Evolutionary conservation across 768 basidiomycete genomes (phyloP).

Genomic region (Jaapia argillacea): DNA sequence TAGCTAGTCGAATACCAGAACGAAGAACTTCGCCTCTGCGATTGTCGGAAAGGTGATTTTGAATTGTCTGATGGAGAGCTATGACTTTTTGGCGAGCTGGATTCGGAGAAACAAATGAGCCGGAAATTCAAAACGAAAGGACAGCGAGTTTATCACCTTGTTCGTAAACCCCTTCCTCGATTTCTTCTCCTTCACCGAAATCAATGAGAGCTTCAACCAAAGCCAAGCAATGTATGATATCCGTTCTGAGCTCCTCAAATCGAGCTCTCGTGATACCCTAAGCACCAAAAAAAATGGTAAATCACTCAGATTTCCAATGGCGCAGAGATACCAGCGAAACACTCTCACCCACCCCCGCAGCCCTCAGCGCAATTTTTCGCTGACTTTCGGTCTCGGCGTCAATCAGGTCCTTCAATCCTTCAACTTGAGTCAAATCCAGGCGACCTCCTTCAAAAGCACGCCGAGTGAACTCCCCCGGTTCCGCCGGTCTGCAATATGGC

Average conservation of each 20-base stretch:
- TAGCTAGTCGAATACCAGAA: constrained; percentile 72
- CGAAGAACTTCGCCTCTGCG: constrained; percentile 78
- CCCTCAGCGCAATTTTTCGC: constrained; percentile 58
- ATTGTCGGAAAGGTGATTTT: constrained; percentile 52
- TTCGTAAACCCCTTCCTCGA: constrained; percentile 74
- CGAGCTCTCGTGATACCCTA: constrained; percentile 55
- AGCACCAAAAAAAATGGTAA: neutral
- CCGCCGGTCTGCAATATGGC: constrained; percentile 65
- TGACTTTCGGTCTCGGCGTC: constrained; percentile 85
- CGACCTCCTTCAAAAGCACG: constrained; percentile 75
- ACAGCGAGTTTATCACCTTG: constrained; percentile 35
- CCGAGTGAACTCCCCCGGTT: constrained; percentile 83
- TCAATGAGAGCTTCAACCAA: constrained; percentile 85
- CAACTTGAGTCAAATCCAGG: constrained; percentile 82
- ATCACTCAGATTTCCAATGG: constrained; percentile 4
- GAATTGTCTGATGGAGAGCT: constrained; percentile 40
- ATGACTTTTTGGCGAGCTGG: constrained; percentile 45
- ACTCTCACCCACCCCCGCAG: constrained; percentile 56
- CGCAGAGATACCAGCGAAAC: constrained; percentile 1
- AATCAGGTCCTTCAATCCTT: constrained; percentile 79
- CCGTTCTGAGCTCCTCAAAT: constrained; percentile 53
- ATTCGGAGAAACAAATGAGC: neutral
- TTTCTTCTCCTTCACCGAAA: constrained; percentile 86
- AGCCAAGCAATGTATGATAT: constrained; percentile 66
- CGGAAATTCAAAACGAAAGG: neutral